Evolutionary conservation across 2,329 filamentous ascomycete genomes (phyloP), one percentile per base, ranked within the genome.

Genomic region (Dothideomycetidae sp.): DNA sequence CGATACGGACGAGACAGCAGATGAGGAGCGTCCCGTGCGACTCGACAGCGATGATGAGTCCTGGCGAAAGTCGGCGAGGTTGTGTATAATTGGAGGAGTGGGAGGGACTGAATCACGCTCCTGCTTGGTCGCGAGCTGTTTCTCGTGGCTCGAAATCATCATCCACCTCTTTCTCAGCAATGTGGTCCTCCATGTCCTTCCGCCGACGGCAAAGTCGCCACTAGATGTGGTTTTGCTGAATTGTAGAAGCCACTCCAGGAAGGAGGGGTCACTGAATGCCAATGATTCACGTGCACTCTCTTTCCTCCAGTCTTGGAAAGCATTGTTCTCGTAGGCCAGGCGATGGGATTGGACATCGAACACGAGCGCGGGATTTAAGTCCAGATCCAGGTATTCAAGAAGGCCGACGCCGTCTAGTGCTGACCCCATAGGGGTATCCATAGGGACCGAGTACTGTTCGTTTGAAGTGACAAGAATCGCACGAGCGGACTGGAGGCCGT

Each of bases 101-200:
- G 29, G 36, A 21, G 36, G 37, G 9, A 36, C 33, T 10, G 28
- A 7, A 10, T 32, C 16, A 10, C n/a, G 10, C 23, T 41, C 15
- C 11, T 23, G n/a, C 4, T n/a, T 11, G 7, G 28, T 32, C 13
- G 26, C 29, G 18, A 11, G 3, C 17, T 31, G 19, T 10, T 38
- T 26, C 32, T 31, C 33, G 19, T 31, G 17, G n/a, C 53, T 54
- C 33, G 52, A 55, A n/a, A 57, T 40, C n/a, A 55, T 44, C 11
- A 41, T 44, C 29, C 44, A 50, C 34, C 50, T 48, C 13, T 46
- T 43, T 3, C 46, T 42, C 1, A 57, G 15, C 2, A 37, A 40
- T n/a, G 28, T 38, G 2, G 29, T 32, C 13, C 36, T 19, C 36
- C 36, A 38, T 17, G 36, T 38, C 14, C 36, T 31, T 4, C 29